Evolutionary conservation across 257 asterid genomes (phyloP).

Genomic region (Apocynum venetum): DNA sequence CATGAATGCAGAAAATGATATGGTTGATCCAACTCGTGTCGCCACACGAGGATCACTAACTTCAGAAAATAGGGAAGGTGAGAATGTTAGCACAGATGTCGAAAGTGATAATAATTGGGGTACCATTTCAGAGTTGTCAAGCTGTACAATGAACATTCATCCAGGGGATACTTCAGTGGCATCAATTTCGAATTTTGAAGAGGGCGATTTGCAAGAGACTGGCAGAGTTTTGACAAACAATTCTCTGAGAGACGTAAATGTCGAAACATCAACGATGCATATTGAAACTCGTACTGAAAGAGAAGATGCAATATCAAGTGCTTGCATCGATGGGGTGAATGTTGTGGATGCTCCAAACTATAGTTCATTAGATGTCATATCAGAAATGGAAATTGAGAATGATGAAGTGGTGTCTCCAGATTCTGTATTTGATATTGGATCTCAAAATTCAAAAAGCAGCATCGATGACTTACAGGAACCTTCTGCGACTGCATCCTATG

Average conservation of each 20-base stretch:
- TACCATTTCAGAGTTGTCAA: slow-evolving; percentile 34
- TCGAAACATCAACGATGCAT: slow-evolving; percentile 33
- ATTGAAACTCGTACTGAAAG: slow-evolving; percentile 33
- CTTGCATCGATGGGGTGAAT: slow-evolving; percentile 36
- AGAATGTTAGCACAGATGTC: slow-evolving; percentile 38
- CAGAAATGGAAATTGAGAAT: slow-evolving; percentile 56
- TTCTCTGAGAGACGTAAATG: slow-evolving; percentile 21
- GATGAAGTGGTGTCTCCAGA: slow-evolving; percentile 44
- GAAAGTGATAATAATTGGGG: slow-evolving; percentile 40
- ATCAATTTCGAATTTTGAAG: slow-evolving; percentile 40
- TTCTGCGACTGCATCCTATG: slow-evolving; percentile 31
- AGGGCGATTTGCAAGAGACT: slow-evolving; percentile 34
- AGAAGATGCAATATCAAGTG: slow-evolving; percentile 37
- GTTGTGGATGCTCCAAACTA: slow-evolving; percentile 37
- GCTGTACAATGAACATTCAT: slow-evolving; percentile 31
- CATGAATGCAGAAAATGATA: slow-evolving; percentile 35
- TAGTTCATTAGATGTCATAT: slow-evolving; percentile 45
- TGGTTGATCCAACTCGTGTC: slow-evolving; percentile 23
- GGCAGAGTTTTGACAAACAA: slow-evolving; percentile 31
- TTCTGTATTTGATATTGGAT: slow-evolving; percentile 56
- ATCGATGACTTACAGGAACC: slow-evolving; percentile 42
- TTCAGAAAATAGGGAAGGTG: slow-evolving; percentile 46
- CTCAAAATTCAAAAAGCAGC: slow-evolving; percentile 48
- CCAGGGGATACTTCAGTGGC: slow-evolving; percentile 30
- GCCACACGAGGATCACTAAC: slow-evolving; percentile 38